These are phyloP conservation scores for Suhomyces canberraensis DNA, from an alignment of 805 yeast genomes.

Conservation along the genomic window DNA sequence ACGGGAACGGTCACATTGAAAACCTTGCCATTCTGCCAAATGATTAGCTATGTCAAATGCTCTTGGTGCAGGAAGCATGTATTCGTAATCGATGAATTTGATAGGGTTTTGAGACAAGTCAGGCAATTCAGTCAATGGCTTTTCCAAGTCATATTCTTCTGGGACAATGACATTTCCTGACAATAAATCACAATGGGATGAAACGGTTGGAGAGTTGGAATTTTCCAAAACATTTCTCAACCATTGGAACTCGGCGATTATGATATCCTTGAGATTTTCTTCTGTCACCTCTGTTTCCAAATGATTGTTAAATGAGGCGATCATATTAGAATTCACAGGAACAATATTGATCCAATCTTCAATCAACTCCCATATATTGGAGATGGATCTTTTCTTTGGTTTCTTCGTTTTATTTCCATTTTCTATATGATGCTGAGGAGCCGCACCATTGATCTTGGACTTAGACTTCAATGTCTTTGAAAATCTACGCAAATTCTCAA, in stretches of 20 bases:
- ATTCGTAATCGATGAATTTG: slow-evolving; percentile 68
- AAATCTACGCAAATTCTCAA: slow-evolving; percentile 34
- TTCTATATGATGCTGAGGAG: not conserved
- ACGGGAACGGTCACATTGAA: slow-evolving; percentile 58
- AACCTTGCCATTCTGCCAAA: slow-evolving; percentile 81
- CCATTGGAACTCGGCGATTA: slow-evolving; percentile 56
- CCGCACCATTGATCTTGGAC: not conserved
- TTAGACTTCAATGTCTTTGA: slow-evolving; percentile 15
- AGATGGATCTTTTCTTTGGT: slow-evolving; percentile 28
- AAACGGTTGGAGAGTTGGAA: slow-evolving; percentile 51
- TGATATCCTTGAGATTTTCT: slow-evolving; percentile 33
- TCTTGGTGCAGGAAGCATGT: slow-evolving; percentile 68
- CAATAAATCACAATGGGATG: slow-evolving; percentile 68
- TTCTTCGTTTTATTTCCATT: slow-evolving; percentile 11
- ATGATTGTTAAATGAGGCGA: slow-evolving; percentile 35
- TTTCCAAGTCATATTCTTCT: slow-evolving; percentile 19
- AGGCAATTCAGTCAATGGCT: slow-evolving; percentile 15
- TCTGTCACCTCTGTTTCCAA: slow-evolving; percentile 16
- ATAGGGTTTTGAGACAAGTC: slow-evolving; percentile 36
- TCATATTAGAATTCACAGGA: slow-evolving; percentile 46
- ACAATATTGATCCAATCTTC: slow-evolving; percentile 61
- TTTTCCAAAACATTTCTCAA: slow-evolving; percentile 36
- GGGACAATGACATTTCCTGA: slow-evolving; percentile 74
- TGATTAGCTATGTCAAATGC: slow-evolving; percentile 76
- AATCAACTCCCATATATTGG: slow-evolving; percentile 58